Base-by-base conservation (phyloP, 1,139 yeast species). In the Geotrichum bryndzae region DNA sequence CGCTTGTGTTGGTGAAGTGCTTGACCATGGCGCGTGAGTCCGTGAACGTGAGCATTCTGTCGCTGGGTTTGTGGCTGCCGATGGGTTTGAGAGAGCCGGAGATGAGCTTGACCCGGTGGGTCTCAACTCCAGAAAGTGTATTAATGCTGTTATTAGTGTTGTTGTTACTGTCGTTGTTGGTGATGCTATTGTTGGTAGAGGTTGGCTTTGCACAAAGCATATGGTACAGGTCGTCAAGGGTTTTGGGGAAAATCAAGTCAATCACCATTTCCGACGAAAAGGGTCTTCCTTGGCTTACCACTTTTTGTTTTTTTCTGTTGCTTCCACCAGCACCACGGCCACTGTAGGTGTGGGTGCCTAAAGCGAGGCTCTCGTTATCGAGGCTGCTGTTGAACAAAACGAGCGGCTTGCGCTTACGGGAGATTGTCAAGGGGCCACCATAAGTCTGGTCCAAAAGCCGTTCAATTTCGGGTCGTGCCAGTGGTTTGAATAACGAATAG, bases 251-350 rank as follows among this genome's bases (percentile, higher is more conserved):
- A 31, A 61, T 53, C 23, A 57, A 55, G 5, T 61, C 62, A 15
- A 61, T 38, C 4, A 53, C 56, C 64, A 61, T 61, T 56, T 61
- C 64, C 6, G 56, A 29, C 5, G 64, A 61, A 29, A 51, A 59
- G 2, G 64, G 64, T 5, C 64, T 52, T 4, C 64, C 64, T 38
- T 61, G 64, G 1, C 54, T n/a, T 7, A 18, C 29, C 27, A 46
- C 54, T 29, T 54, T 56, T n/a, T 56, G 45, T 22, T n/a, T 45
- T n/a, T 48, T 25, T n/a, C 31, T 25, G 18, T 38, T 54, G 23
- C 15, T 50, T 46, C 58, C 41, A 33, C 22, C 1, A 29, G 6
- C 23, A 11, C 45, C 22, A 10, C 29, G 5, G 8, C 18, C 56
- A 18, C 5, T 13, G 15, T 35, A 41, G 23, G 29, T 38, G 3